Evolutionary conservation across 2,329 filamentous ascomycete species (phyloP).

Genomic region (Lachnellula willkommii): DNA sequence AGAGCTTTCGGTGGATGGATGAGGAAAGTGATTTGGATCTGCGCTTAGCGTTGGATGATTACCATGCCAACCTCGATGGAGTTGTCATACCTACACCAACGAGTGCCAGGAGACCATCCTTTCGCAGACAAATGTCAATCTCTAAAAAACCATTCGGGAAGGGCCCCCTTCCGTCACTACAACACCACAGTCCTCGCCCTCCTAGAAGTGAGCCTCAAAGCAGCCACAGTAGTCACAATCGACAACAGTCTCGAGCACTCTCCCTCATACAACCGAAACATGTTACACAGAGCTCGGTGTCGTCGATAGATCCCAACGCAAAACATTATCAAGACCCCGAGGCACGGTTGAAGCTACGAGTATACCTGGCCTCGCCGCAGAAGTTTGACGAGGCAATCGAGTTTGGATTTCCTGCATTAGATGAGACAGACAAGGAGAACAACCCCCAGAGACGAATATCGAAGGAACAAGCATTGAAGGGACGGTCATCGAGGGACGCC

Average conservation of each 20-base stretch:
- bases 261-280: constrained; percentile 47
- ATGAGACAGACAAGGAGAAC: constrained; percentile 33
- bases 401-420: constrained; percentile 75
- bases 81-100: constrained; percentile 42
- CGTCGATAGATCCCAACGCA: constrained; percentile 63
- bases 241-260: constrained; percentile 49
- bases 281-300: constrained; percentile 35
- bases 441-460: constrained; percentile 20
- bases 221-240: constrained; percentile 18
- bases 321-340: constrained; percentile 88
- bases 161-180: constrained; percentile 38
- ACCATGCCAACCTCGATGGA: constrained; percentile 57
- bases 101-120: constrained; percentile 52
- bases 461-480: constrained; percentile 19
- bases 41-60: constrained; percentile 62
- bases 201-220: constrained; percentile 28
- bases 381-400: constrained; percentile 95
- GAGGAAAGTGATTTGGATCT: constrained; percentile 67
- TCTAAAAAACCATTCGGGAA: constrained; percentile 59
- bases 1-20: constrained; percentile 69
- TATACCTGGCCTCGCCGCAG: constrained; percentile 81
- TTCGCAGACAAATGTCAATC: constrained; percentile 67
- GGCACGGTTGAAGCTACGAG: constrained; percentile 76
- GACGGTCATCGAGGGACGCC: constrained; percentile 21
- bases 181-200: constrained; percentile 20